phyloP scores from a whole-genome alignment of 2,329 filamentous ascomycete species.

The Cladosporium sp. region DNA sequence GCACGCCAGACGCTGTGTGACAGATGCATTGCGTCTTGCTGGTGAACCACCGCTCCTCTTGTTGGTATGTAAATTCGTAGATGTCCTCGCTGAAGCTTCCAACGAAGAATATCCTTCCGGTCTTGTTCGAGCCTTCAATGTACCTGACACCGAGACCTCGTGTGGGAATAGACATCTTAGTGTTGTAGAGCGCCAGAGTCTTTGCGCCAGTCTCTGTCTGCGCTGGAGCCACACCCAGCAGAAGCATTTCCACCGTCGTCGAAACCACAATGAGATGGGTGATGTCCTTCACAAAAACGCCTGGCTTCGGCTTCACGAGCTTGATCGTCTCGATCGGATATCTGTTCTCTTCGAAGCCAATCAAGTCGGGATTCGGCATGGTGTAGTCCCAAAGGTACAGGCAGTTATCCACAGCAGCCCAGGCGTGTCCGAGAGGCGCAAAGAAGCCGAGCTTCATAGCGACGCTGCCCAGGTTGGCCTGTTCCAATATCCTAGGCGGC shows the following conservation, averaged over 20 bases:
- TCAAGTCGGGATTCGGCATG: slow-evolving; percentile 80
- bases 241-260: slow-evolving; percentile 76
- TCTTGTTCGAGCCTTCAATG: slow-evolving; percentile 71
- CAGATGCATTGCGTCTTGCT: slow-evolving; percentile 66
- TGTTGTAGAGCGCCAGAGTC: slow-evolving; percentile 77
- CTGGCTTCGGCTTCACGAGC: slow-evolving; percentile 75
- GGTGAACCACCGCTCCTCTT: slow-evolving; percentile 96
- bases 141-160: slow-evolving; percentile 67
- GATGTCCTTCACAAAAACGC: slow-evolving; percentile 83
- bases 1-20: slow-evolving; percentile 56
- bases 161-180: slow-evolving; percentile 75
- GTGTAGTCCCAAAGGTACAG: slow-evolving; percentile 98
- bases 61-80: slow-evolving; percentile 92
- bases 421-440: slow-evolving; percentile 89
- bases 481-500: slow-evolving; percentile 86
- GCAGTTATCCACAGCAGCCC: slow-evolving; percentile 92
- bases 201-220: slow-evolving; percentile 64
- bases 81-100: slow-evolving; percentile 79
- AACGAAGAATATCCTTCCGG: slow-evolving; percentile 90
- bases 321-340: slow-evolving; percentile 90
- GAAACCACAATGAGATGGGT: slow-evolving; percentile 86
- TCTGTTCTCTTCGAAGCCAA: slow-evolving; percentile 85
- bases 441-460: slow-evolving; percentile 95
- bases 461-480: slow-evolving; percentile 83
- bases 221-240: slow-evolving; percentile 75